Base-by-base conservation (phyloP, 768 basidiomycete species). In the Chlorophyllum brunneum region DNA sequence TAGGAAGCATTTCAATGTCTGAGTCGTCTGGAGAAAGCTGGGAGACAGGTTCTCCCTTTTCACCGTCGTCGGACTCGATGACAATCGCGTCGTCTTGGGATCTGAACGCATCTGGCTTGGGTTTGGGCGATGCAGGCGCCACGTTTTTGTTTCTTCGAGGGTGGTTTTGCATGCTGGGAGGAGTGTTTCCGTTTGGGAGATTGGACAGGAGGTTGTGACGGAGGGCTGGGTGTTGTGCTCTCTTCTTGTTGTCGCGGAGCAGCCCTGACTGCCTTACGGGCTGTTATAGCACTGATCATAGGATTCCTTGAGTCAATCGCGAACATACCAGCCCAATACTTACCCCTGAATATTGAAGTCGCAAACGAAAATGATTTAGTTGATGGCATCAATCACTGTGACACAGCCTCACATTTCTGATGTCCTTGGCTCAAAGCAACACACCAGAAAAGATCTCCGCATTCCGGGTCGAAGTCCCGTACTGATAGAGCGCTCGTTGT, bases 231-330 rank as follows among this genome's bases (percentile, higher is more conserved):
- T 30, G 60, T 13, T 16, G 30, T n/a, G 23, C 31, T 16, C 40
- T 56, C 39, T 24, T 37, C 30, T n/a, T 9, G 22, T 57, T 63
- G 48, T 45, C 37, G n/a, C n/a, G n/a, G 61, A 23, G 68, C 68
- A 13, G 70, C 68, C 56, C 70, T 69, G 34, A 81, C 74, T 4
- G 82, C 83, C 60, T 82, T 87, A 29, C 87, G 77, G 2, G 85
- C 86, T 24, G 86, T 86, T 42, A 90, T 70, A 2, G 87, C 86
- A 60, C 85, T 87, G 45, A 88, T 70, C 86, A 87, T 87, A n/a
- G 3, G 40, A 31, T 1, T 23, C 27, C 26, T 38, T 46, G 42
- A 46, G 44, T 15, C 34, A 36, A 15, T 16, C 5, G 34, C 15
- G 16, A 2, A 5, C 15, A n/a, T 11, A n/a, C 34, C 5, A 36